Base-by-base conservation (phyloP, 2,329 filamentous ascomycete species). In the Emergomyces africanus region DNA sequence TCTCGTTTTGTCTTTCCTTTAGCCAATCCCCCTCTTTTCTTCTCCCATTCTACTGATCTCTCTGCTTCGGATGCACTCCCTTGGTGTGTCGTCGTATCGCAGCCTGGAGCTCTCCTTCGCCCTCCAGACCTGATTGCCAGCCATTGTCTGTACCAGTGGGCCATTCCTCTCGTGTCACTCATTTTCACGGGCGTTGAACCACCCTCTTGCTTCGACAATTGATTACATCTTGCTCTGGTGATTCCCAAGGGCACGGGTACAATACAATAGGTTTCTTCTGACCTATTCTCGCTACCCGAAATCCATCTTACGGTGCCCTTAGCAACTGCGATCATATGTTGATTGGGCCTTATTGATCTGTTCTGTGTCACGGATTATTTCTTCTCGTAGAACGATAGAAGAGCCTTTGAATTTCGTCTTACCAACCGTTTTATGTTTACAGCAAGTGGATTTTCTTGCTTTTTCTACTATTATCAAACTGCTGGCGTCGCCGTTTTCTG, bases 31-130 rank as follows among this genome's bases (percentile, higher is more conserved):
- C 12, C 37, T 55, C 37, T 30, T 54, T 5, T 39, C 25, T 8
- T 53, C n/a, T 20, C 18, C 23, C n/a, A 12, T 41, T 42, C 53
- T 20, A 54, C 39, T 33, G 18, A 18, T 41, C 37, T 55, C 53
- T 55, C 53, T 33, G 37, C 54, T 30, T 48, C 50, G 58, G 62
- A 60, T 57, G 59, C 56, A 54, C 59, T 37, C 39, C 33, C 30
- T 61, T 59, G 23, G 54, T 57, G 54, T 51, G 56, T 49, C 59
- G 25, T 56, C 59, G 25, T 56, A 54, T 55, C 57, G 60, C 57
- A 62, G 62, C 60, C 62, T 59, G 62, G 62, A 61, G 62, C 62
- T 62, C 59, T 14, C 20, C 15, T 55, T 25, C 25, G 14, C 53
- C 37, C 12, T 25, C 53, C 37, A 25, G 56, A 57, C 33, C 53